A percentile compares a stretch with the other conserved stretches of the same genome.
These are phyloP conservation scores for Pelargonium citronellum DNA, from an alignment of 441 rosid species.

Conservation along the genomic window DNA sequence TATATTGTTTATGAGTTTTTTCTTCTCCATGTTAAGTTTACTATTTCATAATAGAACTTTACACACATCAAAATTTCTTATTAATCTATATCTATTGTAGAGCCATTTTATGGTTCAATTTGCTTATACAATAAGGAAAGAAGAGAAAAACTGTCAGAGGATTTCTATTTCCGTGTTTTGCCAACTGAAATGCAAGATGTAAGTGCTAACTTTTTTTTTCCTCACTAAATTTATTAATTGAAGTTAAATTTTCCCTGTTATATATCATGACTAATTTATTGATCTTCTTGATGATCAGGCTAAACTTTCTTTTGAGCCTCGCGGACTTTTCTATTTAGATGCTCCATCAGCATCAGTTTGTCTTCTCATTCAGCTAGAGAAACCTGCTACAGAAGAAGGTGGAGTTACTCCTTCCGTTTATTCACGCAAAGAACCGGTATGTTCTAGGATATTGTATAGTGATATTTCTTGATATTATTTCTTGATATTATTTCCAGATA, in stretches of 20 bases:
- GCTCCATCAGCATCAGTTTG: conserved; percentile 92
- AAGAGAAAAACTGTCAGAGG: conserved; percentile 92
- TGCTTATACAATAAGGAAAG: conserved; percentile 88
- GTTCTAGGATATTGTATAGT: conserved; percentile 22
- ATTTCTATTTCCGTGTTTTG: conserved; percentile 64
- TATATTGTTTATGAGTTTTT: conserved; percentile 9
- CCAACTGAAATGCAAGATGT: conserved; percentile 84
- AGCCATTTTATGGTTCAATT: conserved; percentile 94
- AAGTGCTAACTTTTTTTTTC: conserved; percentile 29
- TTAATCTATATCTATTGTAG: conserved; percentile 41
- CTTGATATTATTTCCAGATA: neutral
- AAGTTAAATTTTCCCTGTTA: neutral
- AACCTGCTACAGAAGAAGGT: conserved; percentile 91
- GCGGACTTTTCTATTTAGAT: conserved; percentile 87
- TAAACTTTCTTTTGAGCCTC: conserved; percentile 54
- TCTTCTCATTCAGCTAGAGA: conserved; percentile 86
- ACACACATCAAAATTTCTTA: conserved; percentile 24
- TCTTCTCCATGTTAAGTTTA: conserved; percentile 5
- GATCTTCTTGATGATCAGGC: conserved; percentile 38
- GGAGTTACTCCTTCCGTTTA: conserved; percentile 91
- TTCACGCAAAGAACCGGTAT: conserved; percentile 98
- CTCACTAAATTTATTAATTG: conserved; percentile 3
- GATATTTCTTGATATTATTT: neutral
- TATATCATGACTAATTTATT: conserved; percentile 10
- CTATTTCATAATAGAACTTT: conserved; percentile 16